Base-by-base conservation (phyloP, 116 monocot genomes). In the Cymodocea nodosa region DNA sequence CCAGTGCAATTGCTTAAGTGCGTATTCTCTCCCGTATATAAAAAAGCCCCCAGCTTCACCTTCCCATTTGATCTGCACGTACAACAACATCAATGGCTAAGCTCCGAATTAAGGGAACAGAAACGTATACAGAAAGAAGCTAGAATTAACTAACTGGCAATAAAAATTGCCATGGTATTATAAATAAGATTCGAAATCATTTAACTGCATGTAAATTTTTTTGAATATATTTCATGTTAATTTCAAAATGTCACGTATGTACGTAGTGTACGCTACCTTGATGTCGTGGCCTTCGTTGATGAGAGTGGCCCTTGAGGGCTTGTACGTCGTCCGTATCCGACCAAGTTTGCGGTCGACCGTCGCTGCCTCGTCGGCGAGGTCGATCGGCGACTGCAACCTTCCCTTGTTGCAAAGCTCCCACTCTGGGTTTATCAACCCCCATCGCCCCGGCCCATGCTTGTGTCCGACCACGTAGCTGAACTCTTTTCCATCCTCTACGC, bases 231-330 rank as follows among this genome's bases (percentile, higher is more conserved):
- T n/a, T n/a, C n/a, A n/a, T n/a, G n/a, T n/a, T n/a, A n/a, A n/a
- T n/a, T 5, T 59, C 3, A 51, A 37, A 8, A 35, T 36, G n/a
- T n/a, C n/a, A n/a, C n/a, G n/a, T n/a, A n/a, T n/a, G n/a, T n/a
- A n/a, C n/a, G n/a, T n/a, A n/a, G n/a, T n/a, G n/a, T n/a, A n/a
- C n/a, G n/a, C n/a, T 22, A 84, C 89, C 89, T 76, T 76, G 52
- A 85, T 74, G 52, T 82, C 89, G 18, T 89, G 80, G 1, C 85
- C 89, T 7, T 75, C 56, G 65, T 89, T 89, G 62, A 66, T 69
- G 22, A 89, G 44, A 22, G 62, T 24, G 12, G 89, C 89, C 6
- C 40, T 18, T 4, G 78, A 66, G 0, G 89, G 69, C 5, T 23
- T 68, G 62, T 89, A 85, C 2, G 63, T 75, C 0, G 69, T 49